Percentiles rank a stretch among this genome's conserved stretches.
phyloP scores from a whole-genome alignment of 129 eudicot species.

The Cynara cardunculus region DNA sequence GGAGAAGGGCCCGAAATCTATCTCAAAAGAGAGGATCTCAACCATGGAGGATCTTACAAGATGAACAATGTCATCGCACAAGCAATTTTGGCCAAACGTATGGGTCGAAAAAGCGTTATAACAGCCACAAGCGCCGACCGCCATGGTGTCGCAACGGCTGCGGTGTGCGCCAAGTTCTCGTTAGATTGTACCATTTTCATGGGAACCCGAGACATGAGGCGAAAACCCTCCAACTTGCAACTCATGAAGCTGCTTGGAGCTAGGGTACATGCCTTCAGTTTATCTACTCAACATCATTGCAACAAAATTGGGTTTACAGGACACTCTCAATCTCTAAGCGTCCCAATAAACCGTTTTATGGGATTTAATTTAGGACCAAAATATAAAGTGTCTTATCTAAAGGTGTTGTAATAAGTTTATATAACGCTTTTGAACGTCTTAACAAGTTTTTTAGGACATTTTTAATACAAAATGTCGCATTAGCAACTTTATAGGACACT shows the following conservation, averaged over 20 bases:
- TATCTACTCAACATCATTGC: not conserved
- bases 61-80: slow-evolving; percentile 67
- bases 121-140: slow-evolving; percentile 58
- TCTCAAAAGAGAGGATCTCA: slow-evolving; percentile 70
- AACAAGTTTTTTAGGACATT: too few species aligned
- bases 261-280: slow-evolving; percentile 25
- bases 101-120: slow-evolving; percentile 45
- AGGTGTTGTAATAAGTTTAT: too few species aligned
- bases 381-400: too few species aligned
- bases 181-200: slow-evolving; percentile 49
- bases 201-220: slow-evolving; percentile 37
- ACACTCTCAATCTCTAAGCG: too few species aligned
- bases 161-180: slow-evolving; percentile 57
- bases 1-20: slow-evolving; percentile 69
- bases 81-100: slow-evolving; percentile 56
- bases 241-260: slow-evolving; percentile 62
- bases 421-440: too few species aligned
- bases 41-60: slow-evolving; percentile 68
- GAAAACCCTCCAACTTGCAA: slow-evolving; percentile 44
- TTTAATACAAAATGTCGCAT: too few species aligned
- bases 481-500: too few species aligned
- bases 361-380: too few species aligned
- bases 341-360: too few species aligned
- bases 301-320: too few species aligned
- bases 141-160: slow-evolving; percentile 63